phyloP scores from a whole-genome alignment of 768 basidiomycete species.

The Naganishia friedmannii region DNA sequence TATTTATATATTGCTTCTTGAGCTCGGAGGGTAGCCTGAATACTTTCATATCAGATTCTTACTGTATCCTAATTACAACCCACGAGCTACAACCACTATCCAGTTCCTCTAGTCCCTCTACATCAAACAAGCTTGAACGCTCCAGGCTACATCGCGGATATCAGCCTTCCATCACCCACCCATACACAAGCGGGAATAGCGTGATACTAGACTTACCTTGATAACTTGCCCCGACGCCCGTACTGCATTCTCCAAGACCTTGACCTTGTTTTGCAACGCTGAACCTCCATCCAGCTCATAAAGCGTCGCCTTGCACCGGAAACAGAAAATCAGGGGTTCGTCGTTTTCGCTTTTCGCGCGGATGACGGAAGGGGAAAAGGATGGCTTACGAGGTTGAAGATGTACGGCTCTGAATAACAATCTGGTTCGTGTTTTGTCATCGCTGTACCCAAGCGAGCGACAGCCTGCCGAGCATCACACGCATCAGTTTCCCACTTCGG shows the following conservation, averaged over 20 bases:
- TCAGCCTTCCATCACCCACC: neutral
- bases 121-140: conserved; percentile 14
- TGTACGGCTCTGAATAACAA: conserved; percentile 3
- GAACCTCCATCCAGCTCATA: conserved; percentile 13
- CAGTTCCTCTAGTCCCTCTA: neutral
- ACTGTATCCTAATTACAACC: neutral
- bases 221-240: conserved; percentile 6
- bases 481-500: neutral
- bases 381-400: conserved; percentile 8
- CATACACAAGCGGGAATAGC: no score
- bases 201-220: no score
- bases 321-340: neutral
- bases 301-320: neutral
- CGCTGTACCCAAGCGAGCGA: neutral
- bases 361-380: neutral
- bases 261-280: neutral
- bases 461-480: neutral
- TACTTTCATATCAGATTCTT: neutral
- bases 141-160: neutral
- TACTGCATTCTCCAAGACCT: neutral
- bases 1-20: no score
- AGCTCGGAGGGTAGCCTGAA: no score
- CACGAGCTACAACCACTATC: neutral
- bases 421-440: conserved; percentile 3
- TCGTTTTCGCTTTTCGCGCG: neutral